A percentile compares a stretch with the other conserved stretches of the same genome.
These are phyloP conservation scores for Scheffersomyces lignosus DNA, from an alignment of 805 yeast genomes.

Conservation along the genomic window DNA sequence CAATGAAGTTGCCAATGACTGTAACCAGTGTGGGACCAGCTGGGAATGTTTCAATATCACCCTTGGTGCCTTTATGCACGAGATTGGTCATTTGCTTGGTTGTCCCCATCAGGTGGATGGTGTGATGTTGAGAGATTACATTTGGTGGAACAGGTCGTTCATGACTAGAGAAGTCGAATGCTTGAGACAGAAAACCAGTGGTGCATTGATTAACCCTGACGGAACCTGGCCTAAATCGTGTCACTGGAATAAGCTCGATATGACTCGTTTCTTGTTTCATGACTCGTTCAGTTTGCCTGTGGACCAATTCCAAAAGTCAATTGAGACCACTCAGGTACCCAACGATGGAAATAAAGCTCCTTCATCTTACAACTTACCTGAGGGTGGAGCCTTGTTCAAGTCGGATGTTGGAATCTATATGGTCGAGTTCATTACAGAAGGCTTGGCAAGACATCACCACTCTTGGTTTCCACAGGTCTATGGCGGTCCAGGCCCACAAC, in stretches of 20 bases:
- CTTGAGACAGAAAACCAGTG: conserved; percentile 48
- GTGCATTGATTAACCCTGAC: conserved; percentile 45
- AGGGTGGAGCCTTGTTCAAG: conserved; percentile 35
- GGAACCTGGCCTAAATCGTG: conserved; percentile 61
- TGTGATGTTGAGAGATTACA: conserved; percentile 86
- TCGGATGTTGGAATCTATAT: conserved; percentile 71
- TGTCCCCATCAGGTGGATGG: conserved; percentile 92
- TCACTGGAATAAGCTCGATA: conserved; percentile 83
- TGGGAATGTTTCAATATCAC: conserved; percentile 91
- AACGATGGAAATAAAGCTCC: conserved; percentile 13
- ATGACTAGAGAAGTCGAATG: conserved; percentile 66
- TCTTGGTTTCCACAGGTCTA: conserved; percentile 59
- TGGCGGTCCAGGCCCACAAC: conserved; percentile 64
- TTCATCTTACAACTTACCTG: conserved; percentile 18
- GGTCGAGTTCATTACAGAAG: conserved; percentile 65
- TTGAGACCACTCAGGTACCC: conserved; percentile 29
- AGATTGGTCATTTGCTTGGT: conserved; percentile 87
- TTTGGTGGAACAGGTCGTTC: conserved; percentile 78
- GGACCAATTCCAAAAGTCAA: conserved; percentile 47
- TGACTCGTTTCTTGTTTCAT: conserved; percentile 75
- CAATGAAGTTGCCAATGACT: conserved; percentile 85
- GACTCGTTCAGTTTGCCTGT: conserved; percentile 73
- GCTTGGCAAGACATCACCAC: conserved; percentile 54
- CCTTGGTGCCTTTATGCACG: conserved; percentile 93
- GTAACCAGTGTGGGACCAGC: conserved; percentile 76